Evolutionary conservation across 2,329 filamentous ascomycete genomes (phyloP).

Genomic region (Pseudogymnoascus verrucosus): DNA sequence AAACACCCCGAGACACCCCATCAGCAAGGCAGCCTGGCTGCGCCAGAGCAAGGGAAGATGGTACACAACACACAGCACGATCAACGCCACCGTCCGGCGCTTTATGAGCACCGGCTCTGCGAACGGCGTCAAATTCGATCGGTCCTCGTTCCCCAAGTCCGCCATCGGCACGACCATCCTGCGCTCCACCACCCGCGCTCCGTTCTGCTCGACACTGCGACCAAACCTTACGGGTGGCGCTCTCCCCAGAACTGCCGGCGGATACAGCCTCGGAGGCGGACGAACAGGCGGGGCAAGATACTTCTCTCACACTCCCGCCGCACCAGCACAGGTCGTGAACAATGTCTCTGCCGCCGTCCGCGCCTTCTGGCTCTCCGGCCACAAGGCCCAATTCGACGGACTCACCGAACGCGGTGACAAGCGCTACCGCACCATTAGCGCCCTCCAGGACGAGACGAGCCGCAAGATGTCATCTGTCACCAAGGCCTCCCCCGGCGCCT

Average conservation of each 20-base stretch:
- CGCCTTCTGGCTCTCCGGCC: constrained; percentile 84
- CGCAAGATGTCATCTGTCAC: constrained; percentile 56
- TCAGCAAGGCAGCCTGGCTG: constrained; percentile 52
- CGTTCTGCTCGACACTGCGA: constrained; percentile 80
- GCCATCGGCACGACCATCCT: constrained; percentile 47
- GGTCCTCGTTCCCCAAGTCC: constrained; percentile 47
- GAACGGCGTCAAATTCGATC: constrained; percentile 37
- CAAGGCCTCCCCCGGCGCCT: constrained; percentile 60
- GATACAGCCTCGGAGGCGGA: constrained; percentile 71
- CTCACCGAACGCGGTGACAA: constrained; percentile 65
- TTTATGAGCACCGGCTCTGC: constrained; percentile 27
- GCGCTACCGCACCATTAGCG: constrained; percentile 69
- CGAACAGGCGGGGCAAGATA: constrained; percentile 66
- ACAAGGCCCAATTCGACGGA: constrained; percentile 83
- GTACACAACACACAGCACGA: constrained; percentile 50
- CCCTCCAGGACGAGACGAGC: constrained; percentile 63
- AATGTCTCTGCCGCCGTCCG: constrained; percentile 92
- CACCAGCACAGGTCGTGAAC: constrained; percentile 82
- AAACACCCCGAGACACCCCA: constrained; percentile 44
- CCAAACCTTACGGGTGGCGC: constrained; percentile 88
- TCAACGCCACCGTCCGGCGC: constrained; percentile 41
- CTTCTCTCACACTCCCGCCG: constrained; percentile 81
- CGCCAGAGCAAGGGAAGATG: constrained; percentile 56
- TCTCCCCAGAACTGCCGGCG: constrained; percentile 75
- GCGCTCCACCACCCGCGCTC: constrained; percentile 64